Conservation (phyloP, 1,284 basidiomycete genomes). For the Chiua sp. region DNA sequence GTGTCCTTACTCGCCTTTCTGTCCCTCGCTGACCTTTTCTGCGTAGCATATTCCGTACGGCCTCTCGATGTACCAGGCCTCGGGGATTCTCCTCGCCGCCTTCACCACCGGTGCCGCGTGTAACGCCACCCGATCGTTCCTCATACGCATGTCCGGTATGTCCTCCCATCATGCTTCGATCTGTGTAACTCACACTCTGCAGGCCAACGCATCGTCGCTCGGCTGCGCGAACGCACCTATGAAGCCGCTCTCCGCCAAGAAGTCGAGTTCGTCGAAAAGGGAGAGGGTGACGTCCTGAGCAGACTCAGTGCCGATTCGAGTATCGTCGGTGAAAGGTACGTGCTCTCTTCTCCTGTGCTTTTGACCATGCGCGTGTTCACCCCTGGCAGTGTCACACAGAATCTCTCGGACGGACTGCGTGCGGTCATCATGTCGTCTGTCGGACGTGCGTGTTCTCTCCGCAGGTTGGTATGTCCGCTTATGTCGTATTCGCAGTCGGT, state of each 20-base stretch:
- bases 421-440: constrained; percentile 89
- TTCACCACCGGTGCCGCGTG: constrained; percentile 74
- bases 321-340: constrained; percentile 91
- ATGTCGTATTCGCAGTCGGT: constrained; percentile 61
- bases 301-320: constrained; percentile 92
- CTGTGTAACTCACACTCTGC: background rate
- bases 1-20: constrained; percentile 30
- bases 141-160: constrained; percentile 86
- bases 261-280: constrained; percentile 91
- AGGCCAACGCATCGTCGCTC: constrained; percentile 93
- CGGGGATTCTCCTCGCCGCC: constrained; percentile 73
- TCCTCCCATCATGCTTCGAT: background rate
- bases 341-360: background rate
- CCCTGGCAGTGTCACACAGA: constrained; percentile 78
- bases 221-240: constrained; percentile 87
- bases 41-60: constrained; percentile 76
- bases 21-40: background rate
- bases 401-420: constrained; percentile 90
- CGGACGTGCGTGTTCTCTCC: constrained; percentile 63
- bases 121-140: constrained; percentile 86
- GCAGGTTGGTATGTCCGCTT: constrained; percentile 1
- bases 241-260: constrained; percentile 86
- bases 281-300: constrained; percentile 94
- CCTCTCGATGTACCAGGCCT: constrained; percentile 83
- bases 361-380: background rate